Percentiles rank a stretch among this genome's conserved stretches.
These are phyloP conservation scores for Umbellularia californica DNA, from an alignment of 164 flowering plant species.

Conservation along the genomic window DNA sequence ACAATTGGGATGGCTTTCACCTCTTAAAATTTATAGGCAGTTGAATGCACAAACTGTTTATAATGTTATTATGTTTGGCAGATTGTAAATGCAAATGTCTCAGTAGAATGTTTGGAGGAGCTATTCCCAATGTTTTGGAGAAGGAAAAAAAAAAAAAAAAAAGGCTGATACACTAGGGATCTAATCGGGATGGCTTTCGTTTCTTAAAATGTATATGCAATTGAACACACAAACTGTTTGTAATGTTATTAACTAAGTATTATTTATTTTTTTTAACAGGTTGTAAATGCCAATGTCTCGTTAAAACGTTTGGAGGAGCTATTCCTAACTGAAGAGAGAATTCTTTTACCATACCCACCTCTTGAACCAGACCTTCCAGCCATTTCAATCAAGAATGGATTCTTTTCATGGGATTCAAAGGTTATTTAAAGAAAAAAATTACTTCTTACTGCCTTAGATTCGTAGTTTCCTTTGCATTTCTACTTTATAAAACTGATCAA, in stretches of 20 bases:
- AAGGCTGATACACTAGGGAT: background rate
- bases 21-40: background rate
- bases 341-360: slow-evolving; percentile 88
- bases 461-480: background rate
- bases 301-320: slow-evolving; percentile 91
- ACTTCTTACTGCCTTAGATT: background rate
- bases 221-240: background rate
- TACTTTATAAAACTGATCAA: background rate
- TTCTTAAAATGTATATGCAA: background rate
- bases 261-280: slow-evolving; percentile 36
- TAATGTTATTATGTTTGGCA: background rate
- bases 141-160: too few relatives aligned
- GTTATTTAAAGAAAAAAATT: slow-evolving; percentile 23
- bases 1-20: background rate
- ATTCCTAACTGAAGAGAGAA: slow-evolving; percentile 75
- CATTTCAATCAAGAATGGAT: slow-evolving; percentile 77
- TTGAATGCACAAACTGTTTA: background rate
- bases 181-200: background rate
- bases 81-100: too few relatives aligned
- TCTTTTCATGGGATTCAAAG: slow-evolving; percentile 94
- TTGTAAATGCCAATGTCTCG: slow-evolving; percentile 91
- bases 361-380: slow-evolving; percentile 72
- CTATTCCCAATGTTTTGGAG: too few relatives aligned
- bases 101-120: too few relatives aligned
- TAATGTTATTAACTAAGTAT: too few relatives aligned